Evolutionary conservation across 1,284 basidiomycete genomes (phyloP), one percentile per base, ranked within the genome.

Genomic region (Phylloboletellus chloephorus): DNA sequence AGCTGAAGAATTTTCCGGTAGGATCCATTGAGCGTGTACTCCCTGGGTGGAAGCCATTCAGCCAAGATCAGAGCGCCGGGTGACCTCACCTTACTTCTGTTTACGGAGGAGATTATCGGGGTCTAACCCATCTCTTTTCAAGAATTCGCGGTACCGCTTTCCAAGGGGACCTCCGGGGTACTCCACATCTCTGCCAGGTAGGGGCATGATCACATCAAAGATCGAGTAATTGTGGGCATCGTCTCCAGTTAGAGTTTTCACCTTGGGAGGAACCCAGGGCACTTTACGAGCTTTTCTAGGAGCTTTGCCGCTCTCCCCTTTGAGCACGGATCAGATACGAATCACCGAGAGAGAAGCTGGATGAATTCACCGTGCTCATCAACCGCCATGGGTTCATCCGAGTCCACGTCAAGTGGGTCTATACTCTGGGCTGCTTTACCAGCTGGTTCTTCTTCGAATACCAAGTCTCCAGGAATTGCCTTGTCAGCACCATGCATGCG

Each of bases 201-300:
- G 68, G 5, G 96, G 95, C 79, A 98, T 89, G 47, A 98, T 79
- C 26, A 98, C 87, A 63, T 98, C 94, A 57, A 90, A 89, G 44
- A 98, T 89, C 4, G 82, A 78, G 63, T 92, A 88, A 37, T 84
- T 76, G 48, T 77, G 68, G 26, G 89, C 61, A 56, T 97, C 89
- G 11, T 76, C 82, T 48, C 78, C 77, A 0, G 79, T 80, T 37
- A 98, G 67, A 3, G 78, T 76, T 64, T 88, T 92, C 48, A 94
- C 80, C 19, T 74, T 78, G 29, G 76, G 77, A 16, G 80, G 60
- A 39, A 76, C 68, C 70, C 78, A 87, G 12, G 52, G 47, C 69
- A 69, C 50, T 75, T 80, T 57, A 66, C 67, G 46, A 37, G 61
- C 57, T 56, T 63, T 71, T 54, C 59, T 70, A 31, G 53, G 57